Evolutionary conservation across 345 rosid genomes (phyloP).

Genomic region (Gossypium bickii): DNA sequence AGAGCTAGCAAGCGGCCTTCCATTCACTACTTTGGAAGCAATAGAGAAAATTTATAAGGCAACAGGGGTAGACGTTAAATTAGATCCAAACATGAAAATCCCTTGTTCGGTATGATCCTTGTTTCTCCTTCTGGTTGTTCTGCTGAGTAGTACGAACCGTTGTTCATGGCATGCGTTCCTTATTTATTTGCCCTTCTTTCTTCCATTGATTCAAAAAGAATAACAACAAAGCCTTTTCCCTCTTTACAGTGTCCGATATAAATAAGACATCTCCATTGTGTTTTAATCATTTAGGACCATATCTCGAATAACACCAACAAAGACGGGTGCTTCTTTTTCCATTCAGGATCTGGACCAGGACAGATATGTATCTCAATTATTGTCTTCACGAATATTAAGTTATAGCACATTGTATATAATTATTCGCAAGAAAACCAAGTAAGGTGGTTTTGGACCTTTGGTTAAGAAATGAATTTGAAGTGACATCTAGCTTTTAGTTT

Average conservation of each 20-base stretch:
- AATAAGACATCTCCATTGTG: too few species aligned
- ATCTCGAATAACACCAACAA: too few species aligned
- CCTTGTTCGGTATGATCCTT: constrained; percentile 68
- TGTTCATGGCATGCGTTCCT: not conserved
- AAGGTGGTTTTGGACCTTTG: too few species aligned
- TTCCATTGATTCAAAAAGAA: not conserved
- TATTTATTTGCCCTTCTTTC: not conserved
- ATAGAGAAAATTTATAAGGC: constrained; percentile 70
- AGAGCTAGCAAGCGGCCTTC: constrained; percentile 61
- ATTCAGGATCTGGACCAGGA: too few species aligned
- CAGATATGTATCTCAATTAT: too few species aligned
- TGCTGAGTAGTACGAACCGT: not conserved
- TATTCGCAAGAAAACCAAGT: too few species aligned
- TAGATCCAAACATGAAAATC: constrained; percentile 75
- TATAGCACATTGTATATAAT: too few species aligned
- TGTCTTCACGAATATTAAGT: too few species aligned
- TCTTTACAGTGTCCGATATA: not conserved
- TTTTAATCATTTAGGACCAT: too few species aligned
- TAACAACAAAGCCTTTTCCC: not conserved
- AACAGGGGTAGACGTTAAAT: constrained; percentile 61
- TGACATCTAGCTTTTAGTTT: not conserved
- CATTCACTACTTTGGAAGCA: constrained; percentile 57
- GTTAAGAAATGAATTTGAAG: not conserved
- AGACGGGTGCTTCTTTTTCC: too few species aligned
- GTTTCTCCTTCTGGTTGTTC: not conserved